These are phyloP conservation scores for Komagataella mondaviorum DNA, from an alignment of 805 yeast genomes.

Conservation along the genomic window DNA sequence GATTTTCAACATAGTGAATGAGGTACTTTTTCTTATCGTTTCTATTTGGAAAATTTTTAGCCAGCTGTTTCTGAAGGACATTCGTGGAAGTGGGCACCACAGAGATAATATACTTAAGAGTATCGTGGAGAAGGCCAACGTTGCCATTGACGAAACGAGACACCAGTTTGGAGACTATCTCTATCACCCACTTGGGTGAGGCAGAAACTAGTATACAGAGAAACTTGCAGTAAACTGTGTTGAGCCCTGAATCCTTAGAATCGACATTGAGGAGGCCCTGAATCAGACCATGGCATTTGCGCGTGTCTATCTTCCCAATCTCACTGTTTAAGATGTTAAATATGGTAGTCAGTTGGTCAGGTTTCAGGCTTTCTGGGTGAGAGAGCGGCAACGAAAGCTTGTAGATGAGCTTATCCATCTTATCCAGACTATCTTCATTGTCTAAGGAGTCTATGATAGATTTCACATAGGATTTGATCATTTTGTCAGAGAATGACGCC, in stretches of 20 bases:
- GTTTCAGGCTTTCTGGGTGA: constrained; percentile 40
- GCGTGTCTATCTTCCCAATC: constrained; percentile 53
- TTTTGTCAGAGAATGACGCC: background rate
- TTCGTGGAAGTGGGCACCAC: constrained; percentile 75
- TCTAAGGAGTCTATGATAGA: background rate
- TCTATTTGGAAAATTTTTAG: constrained; percentile 67
- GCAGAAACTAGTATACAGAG: constrained; percentile 70
- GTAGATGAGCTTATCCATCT: constrained; percentile 41
- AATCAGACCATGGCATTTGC: constrained; percentile 37
- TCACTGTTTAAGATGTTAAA: constrained; percentile 49
- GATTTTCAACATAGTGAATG: constrained; percentile 52
- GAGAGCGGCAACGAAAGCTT: constrained; percentile 41
- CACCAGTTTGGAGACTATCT: constrained; percentile 60
- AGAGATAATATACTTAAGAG: constrained; percentile 48
- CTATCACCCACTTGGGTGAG: constrained; percentile 82
- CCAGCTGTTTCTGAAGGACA: constrained; percentile 43
- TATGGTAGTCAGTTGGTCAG: constrained; percentile 37
- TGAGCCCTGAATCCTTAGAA: constrained; percentile 16
- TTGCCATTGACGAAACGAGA: constrained; percentile 32
- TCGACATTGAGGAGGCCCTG: constrained; percentile 46
- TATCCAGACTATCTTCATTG: background rate
- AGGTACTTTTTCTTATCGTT: constrained; percentile 39
- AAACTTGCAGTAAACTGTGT: constrained; percentile 53
- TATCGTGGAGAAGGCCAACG: constrained; percentile 41
- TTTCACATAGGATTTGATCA: background rate